Conservation (phyloP, 495 filamentous ascomycete genomes). For the Penicillium pancosmium region DNA sequence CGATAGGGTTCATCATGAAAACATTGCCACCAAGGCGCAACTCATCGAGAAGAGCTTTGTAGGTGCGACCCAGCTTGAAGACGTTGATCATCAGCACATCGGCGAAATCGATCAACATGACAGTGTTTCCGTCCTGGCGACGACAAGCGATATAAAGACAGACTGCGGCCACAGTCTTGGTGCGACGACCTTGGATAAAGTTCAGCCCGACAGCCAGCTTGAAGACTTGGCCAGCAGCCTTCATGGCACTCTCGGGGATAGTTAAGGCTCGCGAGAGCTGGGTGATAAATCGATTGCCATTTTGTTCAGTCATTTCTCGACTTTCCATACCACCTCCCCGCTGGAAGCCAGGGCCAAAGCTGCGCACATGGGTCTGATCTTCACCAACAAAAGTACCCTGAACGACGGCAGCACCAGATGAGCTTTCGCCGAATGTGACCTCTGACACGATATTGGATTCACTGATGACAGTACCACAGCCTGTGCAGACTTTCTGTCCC, state of each 20-base stretch:
- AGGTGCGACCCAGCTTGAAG: slow-evolving; percentile 84
- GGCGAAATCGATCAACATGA: slow-evolving; percentile 93
- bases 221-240: slow-evolving; percentile 70
- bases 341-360: slow-evolving; percentile 58
- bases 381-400: slow-evolving; percentile 87
- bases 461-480: slow-evolving; percentile 79
- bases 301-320: slow-evolving; percentile 71
- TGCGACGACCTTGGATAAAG: slow-evolving; percentile 89
- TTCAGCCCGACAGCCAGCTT: slow-evolving; percentile 71
- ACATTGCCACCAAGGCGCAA: slow-evolving; percentile 57
- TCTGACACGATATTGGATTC: slow-evolving; percentile 89
- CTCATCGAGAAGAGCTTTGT: slow-evolving; percentile 72
- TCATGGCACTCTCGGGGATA: slow-evolving; percentile 60
- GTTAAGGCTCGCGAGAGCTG: slow-evolving; percentile 52
- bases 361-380: slow-evolving; percentile 70
- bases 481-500: slow-evolving; percentile 66
- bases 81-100: slow-evolving; percentile 85
- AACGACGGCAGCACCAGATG: slow-evolving; percentile 83
- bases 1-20: slow-evolving; percentile 59
- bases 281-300: slow-evolving; percentile 57
- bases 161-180: slow-evolving; percentile 78
- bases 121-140: slow-evolving; percentile 58
- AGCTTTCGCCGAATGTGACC: slow-evolving; percentile 82
- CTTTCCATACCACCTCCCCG: slow-evolving; percentile 61
- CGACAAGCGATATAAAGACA: slow-evolving; percentile 88